Evolutionary conservation across 306 rosid species (phyloP).

Genomic region (Argentina anserina): DNA sequence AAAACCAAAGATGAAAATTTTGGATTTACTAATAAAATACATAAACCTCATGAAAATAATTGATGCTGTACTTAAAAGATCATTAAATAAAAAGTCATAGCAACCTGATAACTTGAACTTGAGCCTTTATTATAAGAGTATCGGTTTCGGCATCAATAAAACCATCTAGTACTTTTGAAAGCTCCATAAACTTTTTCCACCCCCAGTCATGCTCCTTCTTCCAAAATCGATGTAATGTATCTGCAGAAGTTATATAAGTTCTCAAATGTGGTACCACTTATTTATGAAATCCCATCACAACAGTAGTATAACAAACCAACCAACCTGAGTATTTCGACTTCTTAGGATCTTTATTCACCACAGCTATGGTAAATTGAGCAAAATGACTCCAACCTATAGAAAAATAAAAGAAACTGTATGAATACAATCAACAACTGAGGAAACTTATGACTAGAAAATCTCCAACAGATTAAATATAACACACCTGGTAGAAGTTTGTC

Average conservation of each 20-base stretch:
- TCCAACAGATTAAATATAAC: conserved; percentile 6
- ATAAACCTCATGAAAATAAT: background rate
- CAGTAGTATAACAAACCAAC: conserved; percentile 30
- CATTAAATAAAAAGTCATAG: conserved; percentile 13
- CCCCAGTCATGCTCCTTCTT: conserved; percentile 99
- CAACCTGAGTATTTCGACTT: conserved; percentile 93
- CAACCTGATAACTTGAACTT: conserved; percentile 99
- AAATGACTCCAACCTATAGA: conserved; percentile 92
- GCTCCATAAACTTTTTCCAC: conserved; percentile 99
- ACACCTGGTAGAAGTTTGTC: conserved; percentile 99
- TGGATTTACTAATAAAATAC: background rate
- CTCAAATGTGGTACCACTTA: conserved; percentile 14
- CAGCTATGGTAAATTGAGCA: conserved; percentile 96
- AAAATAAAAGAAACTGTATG: conserved; percentile 2
- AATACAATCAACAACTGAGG: conserved; percentile 24
- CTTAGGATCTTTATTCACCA: conserved; percentile 92
- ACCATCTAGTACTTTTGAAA: conserved; percentile 90
- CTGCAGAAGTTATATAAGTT: conserved; percentile 40
- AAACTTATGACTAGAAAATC: conserved; percentile 15
- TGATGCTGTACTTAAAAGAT: background rate
- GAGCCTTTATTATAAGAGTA: conserved; percentile 93
- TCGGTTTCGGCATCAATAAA: conserved; percentile 93
- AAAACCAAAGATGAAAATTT: background rate
- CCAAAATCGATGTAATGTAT: conserved; percentile 98
- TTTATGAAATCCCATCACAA: conserved; percentile 19